phyloP scores from a whole-genome alignment of 106 monocot species.

The Agapanthus africanus region DNA sequence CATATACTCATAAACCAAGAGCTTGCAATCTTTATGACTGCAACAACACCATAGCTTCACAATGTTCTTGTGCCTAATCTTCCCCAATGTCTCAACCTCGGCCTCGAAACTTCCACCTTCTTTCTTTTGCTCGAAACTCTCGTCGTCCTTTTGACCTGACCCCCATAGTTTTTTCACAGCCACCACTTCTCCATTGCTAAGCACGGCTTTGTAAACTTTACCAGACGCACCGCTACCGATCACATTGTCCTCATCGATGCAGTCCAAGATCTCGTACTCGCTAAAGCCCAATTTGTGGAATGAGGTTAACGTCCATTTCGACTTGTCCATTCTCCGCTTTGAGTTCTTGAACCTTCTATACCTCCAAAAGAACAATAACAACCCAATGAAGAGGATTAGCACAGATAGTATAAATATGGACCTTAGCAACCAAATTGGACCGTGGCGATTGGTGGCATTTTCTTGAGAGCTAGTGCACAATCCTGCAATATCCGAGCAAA shows the following conservation, averaged over 20 bases:
- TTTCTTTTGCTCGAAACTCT: neutral
- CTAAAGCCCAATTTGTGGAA: conserved; percentile 35
- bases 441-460: neutral
- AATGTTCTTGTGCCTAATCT: conserved; percentile 45
- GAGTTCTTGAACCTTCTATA: conserved; percentile 12
- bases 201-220: conserved; percentile 29
- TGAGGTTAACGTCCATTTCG: conserved; percentile 34
- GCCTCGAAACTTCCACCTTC: conserved; percentile 20
- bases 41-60: conserved; percentile 38
- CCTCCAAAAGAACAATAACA: conserved; percentile 30
- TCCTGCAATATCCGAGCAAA: conserved; percentile 17
- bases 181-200: conserved; percentile 24
- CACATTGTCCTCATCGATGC: conserved; percentile 28
- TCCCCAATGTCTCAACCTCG: conserved; percentile 35
- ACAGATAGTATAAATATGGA: conserved; percentile 24
- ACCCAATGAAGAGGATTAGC: conserved; percentile 19
- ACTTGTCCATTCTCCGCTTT: conserved; percentile 6
- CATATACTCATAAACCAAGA: conserved; percentile 44
- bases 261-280: conserved; percentile 34
- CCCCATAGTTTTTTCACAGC: conserved; percentile 41
- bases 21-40: conserved; percentile 28
- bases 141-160: neutral
- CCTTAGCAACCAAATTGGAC: conserved; percentile 20
- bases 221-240: conserved; percentile 34
- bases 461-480: conserved; percentile 13